Evolutionary conservation across 2,329 filamentous ascomycete genomes (phyloP).

Genomic region (Calonectria crousiana): DNA sequence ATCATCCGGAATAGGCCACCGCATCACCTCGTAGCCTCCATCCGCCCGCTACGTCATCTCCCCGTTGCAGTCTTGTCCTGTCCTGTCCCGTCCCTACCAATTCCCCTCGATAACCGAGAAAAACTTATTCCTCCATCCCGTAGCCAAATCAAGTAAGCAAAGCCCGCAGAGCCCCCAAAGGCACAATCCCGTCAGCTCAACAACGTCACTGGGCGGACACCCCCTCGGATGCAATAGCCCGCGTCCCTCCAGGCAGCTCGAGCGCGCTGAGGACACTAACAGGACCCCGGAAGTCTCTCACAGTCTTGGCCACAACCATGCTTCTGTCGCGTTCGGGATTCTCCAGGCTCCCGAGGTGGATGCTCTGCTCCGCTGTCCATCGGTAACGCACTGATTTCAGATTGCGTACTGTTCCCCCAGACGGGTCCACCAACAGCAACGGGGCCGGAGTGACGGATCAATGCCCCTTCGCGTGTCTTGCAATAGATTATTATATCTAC

Average conservation of each 20-base stretch:
- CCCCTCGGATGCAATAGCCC: not conserved
- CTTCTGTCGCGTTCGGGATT: slow-evolving; percentile 16
- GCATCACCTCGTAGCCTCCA: not conserved
- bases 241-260: not conserved
- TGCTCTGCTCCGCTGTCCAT: not conserved
- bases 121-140: not conserved
- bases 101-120: not conserved
- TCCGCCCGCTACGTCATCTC: not conserved
- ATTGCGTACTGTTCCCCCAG: slow-evolving; percentile 17
- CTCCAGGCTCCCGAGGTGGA: slow-evolving; percentile 18
- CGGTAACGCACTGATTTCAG: not conserved
- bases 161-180: not conserved
- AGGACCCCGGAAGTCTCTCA: not conserved
- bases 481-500: slow-evolving; percentile 7
- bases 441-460: not conserved
- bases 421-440: slow-evolving; percentile 1
- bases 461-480: not conserved
- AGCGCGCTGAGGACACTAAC: not conserved
- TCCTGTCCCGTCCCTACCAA: not conserved
- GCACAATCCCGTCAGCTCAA: not conserved
- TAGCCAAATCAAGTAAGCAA: slow-evolving; percentile 5
- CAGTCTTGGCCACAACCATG: not conserved
- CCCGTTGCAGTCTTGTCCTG: not conserved
- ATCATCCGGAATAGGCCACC: not conserved
- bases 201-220: not conserved